Percentiles rank a stretch among this genome's conserved stretches.
These are phyloP conservation scores for Chytriomyces hyalinus DNA, from an alignment of 192 early-diverging fungal species.

Conservation along the genomic window DNA sequence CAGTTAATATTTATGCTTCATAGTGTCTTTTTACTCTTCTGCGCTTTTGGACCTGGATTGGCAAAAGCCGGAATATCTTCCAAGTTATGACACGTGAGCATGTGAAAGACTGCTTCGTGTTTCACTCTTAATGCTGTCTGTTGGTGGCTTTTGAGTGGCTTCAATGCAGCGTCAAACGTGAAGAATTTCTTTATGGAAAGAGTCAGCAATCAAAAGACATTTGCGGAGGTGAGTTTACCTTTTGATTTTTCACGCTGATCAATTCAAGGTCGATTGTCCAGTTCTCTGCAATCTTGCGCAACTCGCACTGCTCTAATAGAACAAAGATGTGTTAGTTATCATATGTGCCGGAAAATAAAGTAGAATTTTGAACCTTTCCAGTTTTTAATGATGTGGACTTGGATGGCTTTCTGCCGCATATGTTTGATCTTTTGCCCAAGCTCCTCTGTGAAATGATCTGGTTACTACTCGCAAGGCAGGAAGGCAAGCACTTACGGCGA, in stretches of 20 bases:
- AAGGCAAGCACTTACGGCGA: too few species aligned
- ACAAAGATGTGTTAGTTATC: background rate
- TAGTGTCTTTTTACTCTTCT: background rate
- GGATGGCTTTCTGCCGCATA: conserved; percentile 44
- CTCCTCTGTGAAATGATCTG: conserved; percentile 10
- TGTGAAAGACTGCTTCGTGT: conserved; percentile 57
- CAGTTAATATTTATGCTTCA: too few species aligned
- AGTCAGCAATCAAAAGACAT: background rate
- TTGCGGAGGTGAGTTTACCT: conserved; percentile 9
- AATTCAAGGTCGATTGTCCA: conserved; percentile 48
- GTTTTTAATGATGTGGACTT: conserved; percentile 43
- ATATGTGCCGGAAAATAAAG: background rate
- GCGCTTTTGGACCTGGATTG: conserved; percentile 29
- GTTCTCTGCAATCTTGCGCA: conserved; percentile 43
- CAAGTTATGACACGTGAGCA: conserved; percentile 50
- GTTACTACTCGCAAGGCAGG: too few species aligned
- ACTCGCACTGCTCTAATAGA: conserved; percentile 34
- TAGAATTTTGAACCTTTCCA: conserved; percentile 32
- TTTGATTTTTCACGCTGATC: conserved; percentile 37
- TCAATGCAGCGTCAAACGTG: conserved; percentile 35
- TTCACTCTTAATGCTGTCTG: conserved; percentile 38
- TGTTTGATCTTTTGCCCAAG: conserved; percentile 42
- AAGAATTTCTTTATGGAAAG: conserved; percentile 45
- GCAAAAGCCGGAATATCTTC: conserved; percentile 45
- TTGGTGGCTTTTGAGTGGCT: conserved; percentile 7